Base-by-base conservation (phyloP, 2,329 filamentous ascomycete genomes). In the Talaromyces rugulosus region DNA sequence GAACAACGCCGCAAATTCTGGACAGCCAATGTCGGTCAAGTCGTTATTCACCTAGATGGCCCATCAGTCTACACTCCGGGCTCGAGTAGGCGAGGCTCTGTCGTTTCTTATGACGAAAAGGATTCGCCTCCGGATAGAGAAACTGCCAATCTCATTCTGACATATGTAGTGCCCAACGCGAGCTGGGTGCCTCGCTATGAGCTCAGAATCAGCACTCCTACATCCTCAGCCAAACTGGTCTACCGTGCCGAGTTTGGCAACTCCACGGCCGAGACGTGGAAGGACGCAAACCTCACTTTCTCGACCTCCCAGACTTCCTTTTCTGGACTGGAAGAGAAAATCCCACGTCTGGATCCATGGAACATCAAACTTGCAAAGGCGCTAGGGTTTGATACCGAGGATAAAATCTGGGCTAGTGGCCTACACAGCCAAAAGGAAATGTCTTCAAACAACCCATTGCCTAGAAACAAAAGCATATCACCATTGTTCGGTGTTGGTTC, bases 221-320 rank as follows among this genome's bases (percentile, higher is more conserved):
- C 73, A 23, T 81, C 80, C 56, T 80, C 81, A 0, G 85, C 80
- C 1, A 74, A 74, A 4, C 77, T 89, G 14, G 82, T 81, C 67
- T 89, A 89, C 69, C 84, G 87, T 60, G 86, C 87, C 1, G 81
- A 83, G 65, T 81, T 89, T 58, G 82, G 80, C 61, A 89, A 89
- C 73, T 77, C 77, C 57, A 88, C 85, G 0, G 85, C 83, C 0
- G 87, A 89, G 74, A 84, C 82, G 0, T 89, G 87, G 87, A 77
- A 76, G 33, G 82, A 84, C 72, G 83, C 84, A 70, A 84, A 82
- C 64, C 74, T 89, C 42, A 81, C 81, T 0, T 80, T 89, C 5
- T 89, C 87, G 2, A 89, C 85, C 0, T 88, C 85, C 0, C 84
- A 88, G 67, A 83, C 86, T 3, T 80, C 80, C 5, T 86, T 85